Base-by-base conservation (phyloP, 2,329 filamentous ascomycete species). In the Phaeosphaeriaceae sp. region DNA sequence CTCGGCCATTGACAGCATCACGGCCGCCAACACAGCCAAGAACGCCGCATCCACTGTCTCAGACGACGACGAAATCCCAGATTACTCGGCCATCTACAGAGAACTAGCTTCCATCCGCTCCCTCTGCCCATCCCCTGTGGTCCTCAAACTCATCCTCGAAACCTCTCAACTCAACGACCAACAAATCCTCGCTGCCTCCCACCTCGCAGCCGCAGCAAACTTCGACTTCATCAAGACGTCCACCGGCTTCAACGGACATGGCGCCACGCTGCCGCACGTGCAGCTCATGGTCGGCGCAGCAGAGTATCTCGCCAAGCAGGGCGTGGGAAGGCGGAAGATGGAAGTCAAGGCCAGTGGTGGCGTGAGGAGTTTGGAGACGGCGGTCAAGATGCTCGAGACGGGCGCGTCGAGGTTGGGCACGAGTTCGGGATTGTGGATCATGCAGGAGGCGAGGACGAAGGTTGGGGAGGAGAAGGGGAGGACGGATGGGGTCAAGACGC, bases 161-260 rank as follows among this genome's bases (percentile, higher is more conserved):
- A 86, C 85, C 7, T 83, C 82, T 0, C 82, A 85, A 66, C 76
- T 88, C 19, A 71, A 68, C 2, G 61, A 69, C 5, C 66, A 77
- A 5, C 79, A 87, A 60, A 82, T 87, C 53, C 79, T 87, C 33
- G 84, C 84, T 1, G 85, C 80, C 0, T 81, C 80, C 19, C 78
- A 83, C 21, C 76, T 88, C 42, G 81, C 83, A 1, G 81, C 80
- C 17, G 77, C 81, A 33, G 85, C 85, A 1, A 80, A 80, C 4
- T 83, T 84, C 48, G 84, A 88, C 63, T 88, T 82, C 61, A 82
- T 88, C 60, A 88, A 88, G 76, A 88, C 86, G 0, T 83, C 81
- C 27, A 88, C 86, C 1, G 86, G 86, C 1, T 87, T 87, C 71
- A 81, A 82, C 50, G 86, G 85, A 0, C 76, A 78, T 1, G 85